Evolutionary conservation across 352 stramenopile species (phyloP).

Genomic region (Globisporangium ultimum): DNA sequence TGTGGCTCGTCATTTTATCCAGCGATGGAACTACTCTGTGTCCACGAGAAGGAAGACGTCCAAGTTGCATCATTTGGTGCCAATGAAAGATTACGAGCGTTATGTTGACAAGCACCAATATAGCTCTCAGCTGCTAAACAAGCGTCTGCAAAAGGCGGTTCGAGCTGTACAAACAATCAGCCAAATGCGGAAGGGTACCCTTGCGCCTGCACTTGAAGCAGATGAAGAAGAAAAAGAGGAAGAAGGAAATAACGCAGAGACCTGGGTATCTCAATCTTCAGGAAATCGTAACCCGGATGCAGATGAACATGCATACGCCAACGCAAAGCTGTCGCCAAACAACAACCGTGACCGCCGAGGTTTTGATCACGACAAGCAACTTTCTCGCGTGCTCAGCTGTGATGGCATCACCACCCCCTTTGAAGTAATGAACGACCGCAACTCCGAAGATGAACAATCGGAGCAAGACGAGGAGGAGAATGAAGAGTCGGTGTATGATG

Average conservation of each 20-base stretch:
- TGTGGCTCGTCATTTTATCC: conserved; percentile 83
- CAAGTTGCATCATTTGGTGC: conserved; percentile 71
- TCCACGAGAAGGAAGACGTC: conserved; percentile 76
- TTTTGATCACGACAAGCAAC: conserved; percentile 39
- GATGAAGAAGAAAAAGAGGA: conserved; percentile 16
- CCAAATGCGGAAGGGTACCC: conserved; percentile 19
- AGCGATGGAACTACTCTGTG: conserved; percentile 88
- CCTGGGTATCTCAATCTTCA: background rate
- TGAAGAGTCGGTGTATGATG: conserved; percentile 20
- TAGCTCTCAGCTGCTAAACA: conserved; percentile 37
- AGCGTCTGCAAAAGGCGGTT: conserved; percentile 64
- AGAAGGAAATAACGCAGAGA: background rate
- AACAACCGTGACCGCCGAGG: conserved; percentile 14
- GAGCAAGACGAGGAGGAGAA: conserved; percentile 23
- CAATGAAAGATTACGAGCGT: conserved; percentile 61
- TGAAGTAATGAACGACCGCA: conserved; percentile 6
- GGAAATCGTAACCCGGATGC: background rate
- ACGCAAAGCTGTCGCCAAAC: too few relatives aligned
- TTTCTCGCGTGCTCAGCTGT: conserved; percentile 19
- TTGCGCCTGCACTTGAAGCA: conserved; percentile 3
- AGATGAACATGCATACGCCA: background rate
- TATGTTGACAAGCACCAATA: conserved; percentile 29
- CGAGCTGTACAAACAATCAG: conserved; percentile 53
- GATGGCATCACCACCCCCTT: conserved; percentile 19
- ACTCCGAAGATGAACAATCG: conserved; percentile 5